phyloP scores from a whole-genome alignment of 495 filamentous ascomycete genomes.

The Antarctomyces pellizariae region DNA sequence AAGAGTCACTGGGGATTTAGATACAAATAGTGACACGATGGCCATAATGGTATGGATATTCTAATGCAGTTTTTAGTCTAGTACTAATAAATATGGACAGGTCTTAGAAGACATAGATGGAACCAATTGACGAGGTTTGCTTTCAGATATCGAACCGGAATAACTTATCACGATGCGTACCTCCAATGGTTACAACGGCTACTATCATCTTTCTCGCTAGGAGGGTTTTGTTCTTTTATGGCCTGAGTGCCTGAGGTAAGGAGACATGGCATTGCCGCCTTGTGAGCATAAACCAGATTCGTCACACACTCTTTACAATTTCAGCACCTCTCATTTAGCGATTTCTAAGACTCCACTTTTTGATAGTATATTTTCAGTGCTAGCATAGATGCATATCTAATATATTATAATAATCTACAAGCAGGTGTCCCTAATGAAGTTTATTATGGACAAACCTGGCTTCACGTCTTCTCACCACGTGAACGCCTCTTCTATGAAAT shows the following conservation, averaged over 20 bases:
- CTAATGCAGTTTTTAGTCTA: slow-evolving; percentile 3
- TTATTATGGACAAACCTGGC: no score
- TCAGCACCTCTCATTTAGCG: no score
- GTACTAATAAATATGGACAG: slow-evolving; percentile 2
- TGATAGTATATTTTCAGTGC: no score
- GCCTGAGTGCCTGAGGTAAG: no score
- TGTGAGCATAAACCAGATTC: no score
- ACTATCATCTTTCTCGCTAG: slow-evolving; percentile 2
- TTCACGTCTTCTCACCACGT: no score
- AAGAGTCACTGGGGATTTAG: slow-evolving; percentile 1
- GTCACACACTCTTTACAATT: no score
- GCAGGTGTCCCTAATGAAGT: no score
- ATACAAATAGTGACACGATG: slow-evolving; percentile 1
- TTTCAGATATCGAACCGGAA: slow-evolving; percentile 2
- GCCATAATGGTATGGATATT: slow-evolving; percentile 2
- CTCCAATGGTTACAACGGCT: background rate
- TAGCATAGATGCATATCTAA: no score
- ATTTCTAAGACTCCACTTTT: no score
- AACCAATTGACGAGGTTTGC: slow-evolving; percentile 1
- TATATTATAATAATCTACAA: no score
- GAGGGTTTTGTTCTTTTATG: slow-evolving; percentile 1
- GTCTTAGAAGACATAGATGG: slow-evolving; percentile 1
- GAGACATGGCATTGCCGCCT: no score
- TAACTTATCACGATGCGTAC: slow-evolving; percentile 1
- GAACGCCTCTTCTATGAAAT: slow-evolving; percentile 77